Evolutionary conservation across 441 rosid genomes (phyloP), one percentile per base, ranked within the genome.

Genomic region (Jatropha podagrica): DNA sequence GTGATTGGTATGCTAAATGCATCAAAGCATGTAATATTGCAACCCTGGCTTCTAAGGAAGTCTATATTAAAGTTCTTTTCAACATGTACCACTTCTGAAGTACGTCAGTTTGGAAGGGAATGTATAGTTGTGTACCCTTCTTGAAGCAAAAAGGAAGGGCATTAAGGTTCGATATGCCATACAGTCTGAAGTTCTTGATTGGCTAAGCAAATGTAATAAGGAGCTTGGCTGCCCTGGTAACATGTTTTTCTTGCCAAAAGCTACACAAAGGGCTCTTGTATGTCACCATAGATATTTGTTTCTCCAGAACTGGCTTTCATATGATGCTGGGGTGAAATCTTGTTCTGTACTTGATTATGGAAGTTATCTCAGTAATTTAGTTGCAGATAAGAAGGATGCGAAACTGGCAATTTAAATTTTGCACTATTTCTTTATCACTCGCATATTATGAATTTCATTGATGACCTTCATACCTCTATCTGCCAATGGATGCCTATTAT

Each of bases 341-440:
- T 72, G 7, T 61, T 26, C 58, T 23, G 44, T 67, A 27, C 4
- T 38, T 40, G 26, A 23, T 72, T 72, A 44, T 72, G 68, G 42
- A 61, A 1, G 23, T 60, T 8, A 12, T 27, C 68, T 72, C 15
- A 5, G 26, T 17, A 46, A 20, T 3, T 48, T 12, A 44, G 20
- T 61, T 27, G 58, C 26, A 8, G 4, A 11, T 14, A 61, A 46
- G 4, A 44, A 27, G 56, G 75, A 72, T 72, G 42, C 44, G 54
- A 69, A 55, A 18, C 37, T 69, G 18, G 49, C 73, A 7, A 15
- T 69, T 32, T 38, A 37, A 7, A 23, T 23, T 48, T 72, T 59
- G 75, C 68, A n/a, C 75, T 32, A 26, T 72, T 42, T 56, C 51
- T 61, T 72, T 72, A 46, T 32, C 59, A 42, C 32, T 7, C 75